A percentile compares a stretch with the other conserved stretches of the same genome.
Evolutionary conservation across 495 filamentous ascomycete species (phyloP).

Genomic region (Talaromyces proteolyticus): DNA sequence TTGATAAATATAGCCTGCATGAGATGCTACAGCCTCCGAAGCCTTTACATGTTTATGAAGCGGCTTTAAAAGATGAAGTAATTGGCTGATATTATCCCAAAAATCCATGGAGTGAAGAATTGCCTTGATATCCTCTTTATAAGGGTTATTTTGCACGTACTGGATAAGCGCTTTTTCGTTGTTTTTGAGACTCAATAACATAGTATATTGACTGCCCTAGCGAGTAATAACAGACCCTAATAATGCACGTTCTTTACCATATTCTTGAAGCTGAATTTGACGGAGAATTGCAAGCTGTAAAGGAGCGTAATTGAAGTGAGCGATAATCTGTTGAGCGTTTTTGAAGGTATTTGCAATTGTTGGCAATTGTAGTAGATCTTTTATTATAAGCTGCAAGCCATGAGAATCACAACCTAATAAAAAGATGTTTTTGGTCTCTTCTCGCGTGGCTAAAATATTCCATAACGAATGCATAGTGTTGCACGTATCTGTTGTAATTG

Average conservation of each 20-base stretch:
- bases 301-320: neutral
- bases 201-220: neutral
- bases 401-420: neutral
- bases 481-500: neutral
- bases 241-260: neutral
- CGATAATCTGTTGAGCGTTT: neutral
- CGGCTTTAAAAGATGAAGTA: neutral
- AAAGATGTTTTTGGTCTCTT: neutral
- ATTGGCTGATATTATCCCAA: neutral
- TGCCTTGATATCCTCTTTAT: neutral
- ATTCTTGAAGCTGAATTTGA: neutral
- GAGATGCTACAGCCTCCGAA: neutral
- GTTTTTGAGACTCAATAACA: neutral
- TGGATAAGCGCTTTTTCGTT: neutral
- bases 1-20: neutral
- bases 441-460: neutral
- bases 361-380: neutral
- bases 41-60: neutral
- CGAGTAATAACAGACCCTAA: neutral
- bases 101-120: neutral
- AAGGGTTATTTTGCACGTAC: neutral
- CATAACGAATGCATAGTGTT: neutral
- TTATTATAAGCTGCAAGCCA: neutral
- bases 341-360: neutral
- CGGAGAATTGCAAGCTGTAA: slow-evolving; percentile 1